Conservation (phyloP, 2,329 filamentous ascomycete species). For the Aspergillus pseudonomiae region DNA sequence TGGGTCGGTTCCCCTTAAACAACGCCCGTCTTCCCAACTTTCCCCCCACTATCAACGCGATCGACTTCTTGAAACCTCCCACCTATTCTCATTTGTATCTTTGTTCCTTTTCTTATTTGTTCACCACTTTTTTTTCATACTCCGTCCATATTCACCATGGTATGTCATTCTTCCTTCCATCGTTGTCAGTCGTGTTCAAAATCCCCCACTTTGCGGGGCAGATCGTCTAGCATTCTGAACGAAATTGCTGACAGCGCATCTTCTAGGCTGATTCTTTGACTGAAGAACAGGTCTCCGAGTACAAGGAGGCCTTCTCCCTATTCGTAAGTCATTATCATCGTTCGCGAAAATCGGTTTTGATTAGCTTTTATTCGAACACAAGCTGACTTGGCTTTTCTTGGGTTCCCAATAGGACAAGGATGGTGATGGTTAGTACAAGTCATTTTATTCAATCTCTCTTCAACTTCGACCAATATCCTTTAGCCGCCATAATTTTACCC, state of each 20-base stretch:
- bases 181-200: slow-evolving; percentile 19
- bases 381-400: slow-evolving; percentile 25
- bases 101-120: slow-evolving; percentile 19
- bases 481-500: not conserved
- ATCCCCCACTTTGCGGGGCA: slow-evolving; percentile 41
- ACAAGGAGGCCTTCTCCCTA: slow-evolving; percentile 99
- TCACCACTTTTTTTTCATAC: slow-evolving; percentile 10
- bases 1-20: slow-evolving; percentile 26
- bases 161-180: slow-evolving; percentile 21
- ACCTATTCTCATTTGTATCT: slow-evolving; percentile 22
- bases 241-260: slow-evolving; percentile 31
- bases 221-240: slow-evolving; percentile 22
- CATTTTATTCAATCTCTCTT: not conserved
- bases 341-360: not conserved
- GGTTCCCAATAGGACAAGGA: slow-evolving; percentile 72
- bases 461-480: slow-evolving; percentile 7
- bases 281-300: slow-evolving; percentile 99
- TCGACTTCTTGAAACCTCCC: slow-evolving; percentile 27
- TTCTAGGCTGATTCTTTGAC: slow-evolving; percentile 92
- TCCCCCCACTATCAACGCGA: slow-evolving; percentile 17
- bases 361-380: slow-evolving; percentile 5
- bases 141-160: slow-evolving; percentile 33
- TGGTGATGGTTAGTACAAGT: slow-evolving; percentile 74
- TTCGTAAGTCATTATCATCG: slow-evolving; percentile 72
- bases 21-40: slow-evolving; percentile 17